Conservation (phyloP, 2,329 filamentous ascomycete genomes). For the Penicillium sp. region DNA sequence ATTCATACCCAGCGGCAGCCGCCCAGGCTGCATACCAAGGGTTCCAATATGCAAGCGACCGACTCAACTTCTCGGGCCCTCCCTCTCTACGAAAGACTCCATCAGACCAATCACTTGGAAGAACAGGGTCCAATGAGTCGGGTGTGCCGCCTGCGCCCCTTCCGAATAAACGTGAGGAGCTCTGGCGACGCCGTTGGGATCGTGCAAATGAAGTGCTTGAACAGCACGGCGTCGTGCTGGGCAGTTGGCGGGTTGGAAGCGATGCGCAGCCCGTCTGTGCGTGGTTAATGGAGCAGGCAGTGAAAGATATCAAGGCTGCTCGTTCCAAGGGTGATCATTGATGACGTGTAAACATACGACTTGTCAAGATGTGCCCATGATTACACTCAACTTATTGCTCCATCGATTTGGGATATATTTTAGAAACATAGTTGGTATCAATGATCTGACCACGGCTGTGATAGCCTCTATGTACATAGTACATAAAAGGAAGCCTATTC, state of each 20-base stretch:
- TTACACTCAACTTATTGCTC: background rate
- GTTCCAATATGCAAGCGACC: slow-evolving; percentile 32
- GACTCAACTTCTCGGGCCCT: slow-evolving; percentile 23
- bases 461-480: background rate
- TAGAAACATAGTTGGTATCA: background rate
- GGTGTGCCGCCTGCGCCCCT: slow-evolving; percentile 30
- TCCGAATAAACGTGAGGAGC: slow-evolving; percentile 48
- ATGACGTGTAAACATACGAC: background rate
- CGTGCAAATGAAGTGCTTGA: slow-evolving; percentile 44
- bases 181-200: slow-evolving; percentile 50
- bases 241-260: slow-evolving; percentile 46
- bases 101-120: slow-evolving; percentile 16
- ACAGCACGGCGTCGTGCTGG: slow-evolving; percentile 42
- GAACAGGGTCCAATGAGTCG: slow-evolving; percentile 12
- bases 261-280: slow-evolving; percentile 47
- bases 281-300: slow-evolving; percentile 42
- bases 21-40: slow-evolving; percentile 30
- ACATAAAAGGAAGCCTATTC: background rate
- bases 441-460: no score
- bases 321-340: background rate
- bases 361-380: background rate
- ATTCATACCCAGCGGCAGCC: slow-evolving; percentile 27
- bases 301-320: slow-evolving; percentile 24
- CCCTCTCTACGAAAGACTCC: slow-evolving; percentile 21
- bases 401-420: background rate